A percentile compares a stretch with the other conserved stretches of the same genome.
Conservation (phyloP, 768 basidiomycete genomes). For the Exidia glandulosa region DNA sequence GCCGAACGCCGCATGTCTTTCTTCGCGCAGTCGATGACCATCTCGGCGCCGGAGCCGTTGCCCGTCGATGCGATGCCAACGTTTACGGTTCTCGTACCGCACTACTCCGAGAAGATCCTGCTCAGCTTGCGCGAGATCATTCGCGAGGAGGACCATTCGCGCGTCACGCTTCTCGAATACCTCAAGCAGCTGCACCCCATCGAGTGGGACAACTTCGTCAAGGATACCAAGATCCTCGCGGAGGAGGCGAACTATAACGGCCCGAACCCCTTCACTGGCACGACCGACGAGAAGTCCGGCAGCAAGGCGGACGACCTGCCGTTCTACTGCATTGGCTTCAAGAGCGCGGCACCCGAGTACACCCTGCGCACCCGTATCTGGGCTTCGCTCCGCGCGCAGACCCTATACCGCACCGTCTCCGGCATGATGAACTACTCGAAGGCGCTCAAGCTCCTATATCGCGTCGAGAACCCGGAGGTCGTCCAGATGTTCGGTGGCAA, state of each 20-base stretch:
- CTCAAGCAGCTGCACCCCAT: constrained; percentile 95
- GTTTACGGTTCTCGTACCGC: constrained; percentile 95
- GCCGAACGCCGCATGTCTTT: constrained; percentile 97
- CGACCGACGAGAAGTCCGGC: constrained; percentile 63
- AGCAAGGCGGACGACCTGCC: constrained; percentile 87
- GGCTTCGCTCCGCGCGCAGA: constrained; percentile 98
- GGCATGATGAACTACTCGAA: constrained; percentile 99
- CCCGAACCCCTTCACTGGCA: constrained; percentile 50
- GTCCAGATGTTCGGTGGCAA: constrained; percentile 96
- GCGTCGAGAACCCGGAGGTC: constrained; percentile 98
- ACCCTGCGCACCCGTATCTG: constrained; percentile 98
- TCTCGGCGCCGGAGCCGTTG: constrained; percentile 83
- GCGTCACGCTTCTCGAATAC: constrained; percentile 95
- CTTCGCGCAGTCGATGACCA: constrained; percentile 96
- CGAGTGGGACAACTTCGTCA: constrained; percentile 99
- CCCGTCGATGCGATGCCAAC: constrained; percentile 99
- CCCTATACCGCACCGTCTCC: constrained; percentile 94
- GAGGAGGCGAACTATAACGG: constrained; percentile 88
- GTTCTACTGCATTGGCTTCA: constrained; percentile 98
- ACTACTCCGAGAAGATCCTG: constrained; percentile 98
- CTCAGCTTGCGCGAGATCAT: constrained; percentile 97
- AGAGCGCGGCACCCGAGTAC: constrained; percentile 95
- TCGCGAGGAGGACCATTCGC: constrained; percentile 93
- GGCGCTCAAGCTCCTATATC: constrained; percentile 98
- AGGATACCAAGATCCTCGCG: constrained; percentile 97